These are phyloP conservation scores for Colletotrichum scovillei DNA, from an alignment of 2,329 filamentous ascomycete genomes.

Conservation along the genomic window DNA sequence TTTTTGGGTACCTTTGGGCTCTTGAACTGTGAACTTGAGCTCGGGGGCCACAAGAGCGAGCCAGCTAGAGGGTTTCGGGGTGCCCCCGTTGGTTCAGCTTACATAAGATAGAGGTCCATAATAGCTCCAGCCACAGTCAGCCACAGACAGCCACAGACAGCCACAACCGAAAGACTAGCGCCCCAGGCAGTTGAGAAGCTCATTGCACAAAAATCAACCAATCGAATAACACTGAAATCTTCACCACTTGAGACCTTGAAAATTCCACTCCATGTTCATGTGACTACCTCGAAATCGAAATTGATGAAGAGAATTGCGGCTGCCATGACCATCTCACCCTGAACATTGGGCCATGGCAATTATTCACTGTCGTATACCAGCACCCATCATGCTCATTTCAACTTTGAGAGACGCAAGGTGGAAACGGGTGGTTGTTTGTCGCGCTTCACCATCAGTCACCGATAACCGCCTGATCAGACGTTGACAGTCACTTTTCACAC, in stretches of 20 bases:
- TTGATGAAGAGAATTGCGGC: fast-evolving
- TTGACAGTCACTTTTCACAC: neutral
- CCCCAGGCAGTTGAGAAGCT: neutral
- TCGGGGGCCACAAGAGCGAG: neutral
- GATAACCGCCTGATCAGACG: neutral
- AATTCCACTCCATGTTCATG: neutral
- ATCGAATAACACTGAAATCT: neutral
- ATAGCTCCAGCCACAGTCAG: neutral
- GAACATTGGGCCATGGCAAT: neutral
- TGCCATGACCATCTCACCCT: neutral
- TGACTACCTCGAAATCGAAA: neutral
- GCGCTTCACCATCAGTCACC: neutral
- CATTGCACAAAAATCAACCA: neutral
- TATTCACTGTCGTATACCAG: neutral
- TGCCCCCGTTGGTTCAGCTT: neutral
- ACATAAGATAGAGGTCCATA: neutral
- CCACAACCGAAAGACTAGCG: neutral
- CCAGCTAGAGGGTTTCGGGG: neutral
- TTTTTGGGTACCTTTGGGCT: neutral
- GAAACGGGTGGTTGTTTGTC: neutral
- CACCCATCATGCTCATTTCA: neutral
- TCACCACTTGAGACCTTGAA: neutral
- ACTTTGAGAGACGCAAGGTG: neutral
- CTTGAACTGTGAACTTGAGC: neutral
- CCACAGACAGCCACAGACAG: neutral